phyloP scores from a whole-genome alignment of 768 basidiomycete species.

The Lentinula sp. region DNA sequence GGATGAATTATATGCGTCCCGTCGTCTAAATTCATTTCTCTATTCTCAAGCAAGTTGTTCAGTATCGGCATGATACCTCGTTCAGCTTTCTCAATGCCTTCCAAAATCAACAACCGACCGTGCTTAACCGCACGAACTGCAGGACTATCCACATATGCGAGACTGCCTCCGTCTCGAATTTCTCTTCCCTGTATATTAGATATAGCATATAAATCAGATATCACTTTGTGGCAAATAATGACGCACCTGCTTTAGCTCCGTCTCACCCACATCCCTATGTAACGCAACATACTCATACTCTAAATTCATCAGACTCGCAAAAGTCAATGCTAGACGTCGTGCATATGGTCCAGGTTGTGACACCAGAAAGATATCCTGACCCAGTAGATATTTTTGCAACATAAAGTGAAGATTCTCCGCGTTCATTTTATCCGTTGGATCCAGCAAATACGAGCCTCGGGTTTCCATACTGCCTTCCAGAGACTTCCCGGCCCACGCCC shows the following conservation, averaged over 20 bases:
- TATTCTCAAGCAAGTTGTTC: slow-evolving; percentile 64
- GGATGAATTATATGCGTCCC: slow-evolving; percentile 67
- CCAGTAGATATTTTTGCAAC: slow-evolving; percentile 62
- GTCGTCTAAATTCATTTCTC: slow-evolving; percentile 72
- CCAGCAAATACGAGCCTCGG: slow-evolving; percentile 30
- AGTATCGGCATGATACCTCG: slow-evolving; percentile 54
- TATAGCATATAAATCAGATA: too few species aligned
- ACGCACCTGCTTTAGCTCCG: slow-evolving; percentile 58
- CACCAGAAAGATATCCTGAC: slow-evolving; percentile 62
- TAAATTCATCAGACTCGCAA: slow-evolving; percentile 47
- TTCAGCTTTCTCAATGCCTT: slow-evolving; percentile 69
- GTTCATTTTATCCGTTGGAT: slow-evolving; percentile 46
- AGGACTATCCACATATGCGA: slow-evolving; percentile 64
- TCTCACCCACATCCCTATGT: slow-evolving; percentile 65
- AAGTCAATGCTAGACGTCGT: background rate
- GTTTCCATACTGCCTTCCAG: background rate
- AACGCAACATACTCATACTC: slow-evolving; percentile 67
- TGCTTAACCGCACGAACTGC: slow-evolving; percentile 62
- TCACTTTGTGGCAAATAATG: background rate
- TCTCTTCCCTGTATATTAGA: slow-evolving; percentile 41
- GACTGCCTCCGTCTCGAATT: slow-evolving; percentile 52
- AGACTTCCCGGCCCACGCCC: slow-evolving; percentile 8
- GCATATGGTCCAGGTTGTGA: slow-evolving; percentile 53
- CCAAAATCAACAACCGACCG: slow-evolving; percentile 58
- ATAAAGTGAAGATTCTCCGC: slow-evolving; percentile 57